These are phyloP conservation scores for Oxytropis ochrocephala DNA, from an alignment of 306 rosid species.

Conservation along the genomic window DNA sequence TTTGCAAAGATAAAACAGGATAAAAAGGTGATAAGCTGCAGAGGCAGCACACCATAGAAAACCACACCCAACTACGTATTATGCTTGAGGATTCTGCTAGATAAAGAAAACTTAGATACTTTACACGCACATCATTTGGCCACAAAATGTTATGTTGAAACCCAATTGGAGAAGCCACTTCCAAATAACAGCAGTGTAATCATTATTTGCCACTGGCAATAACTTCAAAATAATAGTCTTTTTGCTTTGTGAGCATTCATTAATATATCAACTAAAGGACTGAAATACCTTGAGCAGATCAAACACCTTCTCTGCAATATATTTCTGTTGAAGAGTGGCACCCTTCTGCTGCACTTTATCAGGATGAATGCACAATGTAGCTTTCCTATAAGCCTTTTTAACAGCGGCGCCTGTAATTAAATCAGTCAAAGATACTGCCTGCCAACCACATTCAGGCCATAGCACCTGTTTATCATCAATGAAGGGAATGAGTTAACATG, in stretches of 20 bases:
- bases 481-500: slow-evolving; percentile 18
- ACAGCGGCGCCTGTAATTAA: slow-evolving; percentile 69
- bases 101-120: not conserved
- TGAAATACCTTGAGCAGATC: slow-evolving; percentile 82
- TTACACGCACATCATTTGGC: not conserved
- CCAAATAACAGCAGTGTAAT: not conserved
- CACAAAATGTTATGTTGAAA: not conserved
- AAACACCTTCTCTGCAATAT: slow-evolving; percentile 90
- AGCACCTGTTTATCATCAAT: slow-evolving; percentile 66
- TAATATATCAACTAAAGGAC: not conserved
- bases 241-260: not conserved
- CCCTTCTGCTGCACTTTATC: slow-evolving; percentile 99
- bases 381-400: slow-evolving; percentile 82
- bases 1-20: not conserved
- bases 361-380: slow-evolving; percentile 93
- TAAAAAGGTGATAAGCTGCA: not conserved
- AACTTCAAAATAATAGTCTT: too few species aligned
- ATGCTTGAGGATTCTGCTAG: not conserved
- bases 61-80: not conserved
- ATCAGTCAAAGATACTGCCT: slow-evolving; percentile 86
- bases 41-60: not conserved
- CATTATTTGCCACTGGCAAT: slow-evolving; percentile 4
- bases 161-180: not conserved
- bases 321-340: slow-evolving; percentile 93
- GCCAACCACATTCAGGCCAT: slow-evolving; percentile 99